These are phyloP conservation scores for Suaeda aralocaspica DNA, from an alignment of 148 eudicot species.

Conservation along the genomic window DNA sequence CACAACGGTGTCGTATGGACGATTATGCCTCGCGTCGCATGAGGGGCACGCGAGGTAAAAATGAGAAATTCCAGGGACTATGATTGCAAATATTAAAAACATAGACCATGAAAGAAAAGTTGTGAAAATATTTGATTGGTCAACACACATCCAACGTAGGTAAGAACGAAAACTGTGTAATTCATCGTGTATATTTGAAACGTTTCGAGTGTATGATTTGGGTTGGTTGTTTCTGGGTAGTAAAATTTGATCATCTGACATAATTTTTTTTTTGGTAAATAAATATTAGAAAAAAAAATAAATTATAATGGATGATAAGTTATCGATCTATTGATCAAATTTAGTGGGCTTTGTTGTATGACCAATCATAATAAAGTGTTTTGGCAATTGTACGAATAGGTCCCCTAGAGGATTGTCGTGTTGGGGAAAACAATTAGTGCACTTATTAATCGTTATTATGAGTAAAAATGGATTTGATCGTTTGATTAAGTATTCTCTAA, in stretches of 20 bases:
- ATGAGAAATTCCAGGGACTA: slow-evolving; percentile 62
- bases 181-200: slow-evolving; percentile 66
- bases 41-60: slow-evolving; percentile 56
- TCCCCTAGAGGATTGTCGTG: no score
- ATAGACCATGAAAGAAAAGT: slow-evolving; percentile 52
- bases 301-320: no score
- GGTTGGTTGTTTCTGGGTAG: neutral
- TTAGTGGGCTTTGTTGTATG: no score
- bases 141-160: slow-evolving; percentile 78
- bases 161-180: slow-evolving; percentile 57
- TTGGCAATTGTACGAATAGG: no score
- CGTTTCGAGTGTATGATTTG: slow-evolving; percentile 28
- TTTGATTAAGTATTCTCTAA: no score
- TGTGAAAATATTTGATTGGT: slow-evolving; percentile 47
- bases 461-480: no score
- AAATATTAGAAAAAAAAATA: no score
- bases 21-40: slow-evolving; percentile 51
- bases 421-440: no score
- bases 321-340: no score
- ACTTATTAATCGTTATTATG: no score
- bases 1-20: slow-evolving; percentile 67
- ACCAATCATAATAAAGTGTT: no score
- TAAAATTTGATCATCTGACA: slow-evolving; percentile 18
- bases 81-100: slow-evolving; percentile 42
- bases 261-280: neutral